Evolutionary conservation across 805 yeast genomes (phyloP), one percentile per base, ranked within the genome.

Genomic region (Kodamaea kaohsiungensis): DNA sequence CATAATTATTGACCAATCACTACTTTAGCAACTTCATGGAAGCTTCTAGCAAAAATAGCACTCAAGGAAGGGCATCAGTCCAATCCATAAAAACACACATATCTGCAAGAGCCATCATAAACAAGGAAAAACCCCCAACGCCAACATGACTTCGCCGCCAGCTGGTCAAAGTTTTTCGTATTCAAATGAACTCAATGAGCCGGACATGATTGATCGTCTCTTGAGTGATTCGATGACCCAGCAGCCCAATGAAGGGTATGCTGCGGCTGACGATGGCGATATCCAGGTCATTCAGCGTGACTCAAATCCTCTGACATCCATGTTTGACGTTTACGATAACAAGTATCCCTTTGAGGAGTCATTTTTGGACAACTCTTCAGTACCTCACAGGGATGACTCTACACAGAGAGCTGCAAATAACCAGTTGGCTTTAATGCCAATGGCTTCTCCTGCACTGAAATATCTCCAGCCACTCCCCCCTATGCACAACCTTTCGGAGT

Each of bases 401-500:
- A 22, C 25, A 22, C 38, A 17, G 35, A 2, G 43, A 25, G 49
- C 27, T 25, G 45, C 30, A 39, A 30, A 30, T 46, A 40, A 53
- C 45, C 46, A 22, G 51, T 33, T 47, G 45, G 39, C 49, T 8
- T 27, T 49, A 27, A 53, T 37, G 46, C 45, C 42, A 9, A 27
- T 37, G 52, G 25, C 35, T 22, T 37, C 46, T 4, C 48, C 55
- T 35, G 39, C 51, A 16, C 48, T 38, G 33, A 61, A 58, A 43
- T 56, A 22, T 37, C 35, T 52, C 45, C 50, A 53, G 9, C 57
- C 63, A 2, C 51, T 69, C 10, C 73, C 75, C 0, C 69, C 72
- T 1, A 46, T 70, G 33, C 61, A 59, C 30, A 70, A 71, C n/a
- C 58, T 70, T 12, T 62, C 69, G 2, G 74, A 70, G 46, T 61